Base-by-base conservation (phyloP, 371 early-diverging fungal species). In the Mucor racemosus region DNA sequence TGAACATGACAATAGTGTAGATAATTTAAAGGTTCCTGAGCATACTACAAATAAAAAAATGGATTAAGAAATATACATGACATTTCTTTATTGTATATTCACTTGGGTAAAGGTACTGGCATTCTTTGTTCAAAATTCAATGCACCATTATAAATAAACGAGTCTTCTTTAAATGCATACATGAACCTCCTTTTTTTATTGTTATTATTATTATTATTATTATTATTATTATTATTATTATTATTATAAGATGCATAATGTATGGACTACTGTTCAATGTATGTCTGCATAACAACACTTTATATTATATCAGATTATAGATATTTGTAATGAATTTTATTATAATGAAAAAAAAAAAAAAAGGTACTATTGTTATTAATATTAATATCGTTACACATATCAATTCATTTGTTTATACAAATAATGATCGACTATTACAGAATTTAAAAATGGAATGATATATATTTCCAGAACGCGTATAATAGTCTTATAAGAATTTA, bases 1-100 rank as follows among this genome's bases (percentile, higher is more conserved):
- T 17, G 38, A 48, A 19, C 21, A 21, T 7, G 62, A 42, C 1
- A 34, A 62, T 34, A 62, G 62, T 46, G 60, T 60, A 34, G 46
- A 60, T 35, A n/a, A 60, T 34, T 44, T 60, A 33, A 19, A 17
- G 11, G 46, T 35, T 14, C 42, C 35, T 9, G 34, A 60, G 4
- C 34, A 8, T 7, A 5, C 17, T 38, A 15, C 36, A 1, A 41
- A 58, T 41, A 58, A 10, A 58, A 58, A 58, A 26, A 26, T 34
- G 38, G 57, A 57, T 35, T 38, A 57, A 36, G 9, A 9, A 38
- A 9, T 38, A 9, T 38, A 38, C 4, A 38, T 38, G 38, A 5
- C 38, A 9, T 7, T 38, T 38, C 11, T 11, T 38, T 38, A 3
- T 9, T 38, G 38, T 11, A 38, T 38, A 38, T 9, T 9, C 11